phyloP scores from a whole-genome alignment of 345 rosid species.

The Firmiana major region DNA sequence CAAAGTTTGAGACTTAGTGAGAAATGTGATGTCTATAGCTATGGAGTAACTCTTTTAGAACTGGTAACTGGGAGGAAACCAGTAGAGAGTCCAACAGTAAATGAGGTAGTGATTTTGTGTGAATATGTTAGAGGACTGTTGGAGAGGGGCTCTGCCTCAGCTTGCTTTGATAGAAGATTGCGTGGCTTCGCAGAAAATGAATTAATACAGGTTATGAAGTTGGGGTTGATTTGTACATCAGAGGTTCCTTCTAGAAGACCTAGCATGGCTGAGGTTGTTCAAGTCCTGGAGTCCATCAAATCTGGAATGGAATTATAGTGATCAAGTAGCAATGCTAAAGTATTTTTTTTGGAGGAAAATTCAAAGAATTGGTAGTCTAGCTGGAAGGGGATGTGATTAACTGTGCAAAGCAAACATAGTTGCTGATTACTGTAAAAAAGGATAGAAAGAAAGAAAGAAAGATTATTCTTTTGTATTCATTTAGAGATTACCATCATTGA shows the following conservation, averaged over 20 bases:
- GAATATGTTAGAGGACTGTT: slow-evolving; percentile 73
- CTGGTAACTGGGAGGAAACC: slow-evolving; percentile 89
- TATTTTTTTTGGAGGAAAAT: slow-evolving; percentile 10
- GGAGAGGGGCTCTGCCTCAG: slow-evolving; percentile 77
- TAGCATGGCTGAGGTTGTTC: slow-evolving; percentile 96
- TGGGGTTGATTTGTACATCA: slow-evolving; percentile 79
- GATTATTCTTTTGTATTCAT: slow-evolving; percentile 54
- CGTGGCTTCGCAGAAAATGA: slow-evolving; percentile 84
- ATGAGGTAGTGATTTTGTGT: slow-evolving; percentile 67
- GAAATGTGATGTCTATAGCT: slow-evolving; percentile 90
- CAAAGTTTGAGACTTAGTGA: slow-evolving; percentile 72
- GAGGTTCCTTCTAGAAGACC: slow-evolving; percentile 80
- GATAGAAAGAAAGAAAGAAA: background rate
- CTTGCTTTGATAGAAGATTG: slow-evolving; percentile 74
- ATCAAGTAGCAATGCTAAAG: slow-evolving; percentile 16
- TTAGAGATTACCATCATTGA: slow-evolving; percentile 20
- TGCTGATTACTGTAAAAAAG: slow-evolving; percentile 14
- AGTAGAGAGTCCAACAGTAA: slow-evolving; percentile 59
- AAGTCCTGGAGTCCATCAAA: slow-evolving; percentile 92
- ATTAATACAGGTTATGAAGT: slow-evolving; percentile 86
- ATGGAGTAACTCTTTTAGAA: slow-evolving; percentile 88
- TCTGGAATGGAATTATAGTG: slow-evolving; percentile 48
- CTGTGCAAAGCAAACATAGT: slow-evolving; percentile 26
- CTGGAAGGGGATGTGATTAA: slow-evolving; percentile 26
- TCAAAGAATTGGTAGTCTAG: slow-evolving; percentile 18